Percentiles rank a stretch among this genome's conserved stretches.
Evolutionary conservation across 106 monocot genomes (phyloP).

Genomic region (Allium fistulosum): DNA sequence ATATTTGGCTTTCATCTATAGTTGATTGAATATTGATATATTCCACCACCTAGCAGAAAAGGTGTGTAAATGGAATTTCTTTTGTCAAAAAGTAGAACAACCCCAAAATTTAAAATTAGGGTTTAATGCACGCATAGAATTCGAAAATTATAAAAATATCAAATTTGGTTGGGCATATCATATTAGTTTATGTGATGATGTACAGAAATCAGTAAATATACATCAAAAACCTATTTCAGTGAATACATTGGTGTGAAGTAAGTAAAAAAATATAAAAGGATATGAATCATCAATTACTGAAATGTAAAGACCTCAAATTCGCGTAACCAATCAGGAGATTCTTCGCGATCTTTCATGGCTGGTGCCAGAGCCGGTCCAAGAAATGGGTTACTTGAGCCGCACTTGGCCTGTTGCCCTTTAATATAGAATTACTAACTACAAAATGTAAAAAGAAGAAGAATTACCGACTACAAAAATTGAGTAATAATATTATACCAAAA

Average conservation of each 20-base stretch:
- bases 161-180: no score
- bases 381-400: no score
- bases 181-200: no score
- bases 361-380: no score
- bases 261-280: background rate
- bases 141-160: no score
- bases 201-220: background rate
- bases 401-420: no score
- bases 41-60: background rate
- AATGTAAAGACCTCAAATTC: constrained; percentile 25
- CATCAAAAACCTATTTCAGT: background rate
- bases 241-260: no score
- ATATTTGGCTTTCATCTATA: background rate
- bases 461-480: no score
- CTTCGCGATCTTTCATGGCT: constrained; percentile 29
- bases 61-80: background rate
- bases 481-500: no score
- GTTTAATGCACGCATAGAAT: background rate
- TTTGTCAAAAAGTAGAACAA: background rate
- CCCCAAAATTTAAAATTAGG: background rate
- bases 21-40: background rate
- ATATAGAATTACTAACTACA: no score
- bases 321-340: constrained; percentile 40
- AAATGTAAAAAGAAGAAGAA: no score
- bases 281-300: background rate